Evolutionary conservation across 768 basidiomycete species (phyloP).

Genomic region (Suillus paluster): DNA sequence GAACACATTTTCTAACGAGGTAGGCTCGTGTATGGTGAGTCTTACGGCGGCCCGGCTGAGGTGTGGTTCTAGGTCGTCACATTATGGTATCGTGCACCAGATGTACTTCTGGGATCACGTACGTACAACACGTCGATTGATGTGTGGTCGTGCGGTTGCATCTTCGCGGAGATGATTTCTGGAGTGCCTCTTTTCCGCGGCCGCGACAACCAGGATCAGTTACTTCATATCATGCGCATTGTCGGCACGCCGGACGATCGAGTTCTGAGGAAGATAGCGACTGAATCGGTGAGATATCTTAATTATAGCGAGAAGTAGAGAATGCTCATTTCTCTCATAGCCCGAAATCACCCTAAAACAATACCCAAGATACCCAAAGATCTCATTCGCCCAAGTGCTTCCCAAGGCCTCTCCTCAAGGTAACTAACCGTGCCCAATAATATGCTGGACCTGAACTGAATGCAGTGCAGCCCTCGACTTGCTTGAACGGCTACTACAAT

Average conservation of each 20-base stretch:
- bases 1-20: conserved; percentile 99
- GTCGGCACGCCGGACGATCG: conserved; percentile 93
- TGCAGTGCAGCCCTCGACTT: conserved; percentile 75
- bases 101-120: conserved; percentile 94
- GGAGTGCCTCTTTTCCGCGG: conserved; percentile 97
- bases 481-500: conserved; percentile 92
- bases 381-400: conserved; percentile 78
- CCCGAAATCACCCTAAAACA: conserved; percentile 85
- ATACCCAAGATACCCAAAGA: conserved; percentile 86
- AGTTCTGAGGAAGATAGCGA: conserved; percentile 84
- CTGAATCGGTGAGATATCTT: conserved; percentile 73
- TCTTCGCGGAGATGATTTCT: conserved; percentile 99
- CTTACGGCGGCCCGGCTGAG: conserved; percentile 11
- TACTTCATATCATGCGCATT: conserved; percentile 97
- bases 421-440: conserved; percentile 28
- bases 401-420: conserved; percentile 88
- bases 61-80: conserved; percentile 80
- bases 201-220: conserved; percentile 95
- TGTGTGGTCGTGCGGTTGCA: conserved; percentile 98
- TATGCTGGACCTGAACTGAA: conserved; percentile 11
- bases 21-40: conserved; percentile 23
- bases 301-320: conserved; percentile 6
- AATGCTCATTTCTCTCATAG: conserved; percentile 40
- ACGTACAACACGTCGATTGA: conserved; percentile 99
- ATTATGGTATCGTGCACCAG: conserved; percentile 97